Percentiles rank a stretch among this genome's conserved stretches.
These are phyloP conservation scores for Psilocybe cubensis DNA, from an alignment of 768 basidiomycete genomes.

Conservation along the genomic window DNA sequence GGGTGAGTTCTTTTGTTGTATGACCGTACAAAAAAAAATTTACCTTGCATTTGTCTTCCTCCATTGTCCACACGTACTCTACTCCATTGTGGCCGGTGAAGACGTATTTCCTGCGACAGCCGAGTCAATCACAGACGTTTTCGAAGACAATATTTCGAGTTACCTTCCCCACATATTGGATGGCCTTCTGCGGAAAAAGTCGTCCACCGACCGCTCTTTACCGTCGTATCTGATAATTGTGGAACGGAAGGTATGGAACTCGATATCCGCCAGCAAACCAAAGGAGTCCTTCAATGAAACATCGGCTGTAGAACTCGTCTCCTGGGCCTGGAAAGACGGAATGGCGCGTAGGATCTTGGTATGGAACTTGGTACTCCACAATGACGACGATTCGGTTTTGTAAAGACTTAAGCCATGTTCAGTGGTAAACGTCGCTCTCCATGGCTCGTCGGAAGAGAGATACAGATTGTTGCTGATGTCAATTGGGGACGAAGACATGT, in stretches of 20 bases:
- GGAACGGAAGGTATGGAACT: constrained; percentile 12
- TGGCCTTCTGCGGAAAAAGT: constrained; percentile 21
- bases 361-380: neutral
- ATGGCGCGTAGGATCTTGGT: neutral
- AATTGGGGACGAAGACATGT: neutral
- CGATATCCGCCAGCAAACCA: constrained; percentile 14
- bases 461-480: constrained; percentile 17
- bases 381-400: constrained; percentile 17
- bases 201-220: neutral
- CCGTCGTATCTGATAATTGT: constrained; percentile 11
- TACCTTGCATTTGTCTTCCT: constrained; percentile 3
- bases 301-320: too few species aligned
- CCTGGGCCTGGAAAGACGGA: neutral
- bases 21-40: neutral
- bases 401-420: constrained; percentile 24
- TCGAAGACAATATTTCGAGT: neutral
- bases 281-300: neutral
- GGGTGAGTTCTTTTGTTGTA: neutral
- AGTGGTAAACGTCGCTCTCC: constrained; percentile 21
- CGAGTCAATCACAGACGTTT: neutral
- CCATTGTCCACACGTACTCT: constrained; percentile 15
- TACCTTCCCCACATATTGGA: neutral
- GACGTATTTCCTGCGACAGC: constrained; percentile 27
- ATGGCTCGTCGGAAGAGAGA: constrained; percentile 23
- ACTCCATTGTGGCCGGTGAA: constrained; percentile 34